These are phyloP conservation scores for Zygnema cylindricum DNA, from an alignment of 139 green algal species.

Conservation along the genomic window DNA sequence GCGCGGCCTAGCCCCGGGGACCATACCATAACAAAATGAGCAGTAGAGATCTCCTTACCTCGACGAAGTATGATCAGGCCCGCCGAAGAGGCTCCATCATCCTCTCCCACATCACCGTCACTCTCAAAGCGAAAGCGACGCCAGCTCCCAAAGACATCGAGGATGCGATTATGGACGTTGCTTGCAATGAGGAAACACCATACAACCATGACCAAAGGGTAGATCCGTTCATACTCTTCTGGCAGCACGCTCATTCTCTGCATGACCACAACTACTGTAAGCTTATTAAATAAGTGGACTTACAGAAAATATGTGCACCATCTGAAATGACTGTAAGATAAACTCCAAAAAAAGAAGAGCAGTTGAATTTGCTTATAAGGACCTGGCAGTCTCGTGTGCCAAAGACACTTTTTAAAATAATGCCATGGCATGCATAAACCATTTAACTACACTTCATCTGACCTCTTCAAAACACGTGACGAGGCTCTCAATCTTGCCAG, in stretches of 20 bases:
- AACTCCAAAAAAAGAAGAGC: too few species aligned
- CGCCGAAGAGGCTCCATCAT: background rate
- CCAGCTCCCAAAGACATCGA: conserved; percentile 39
- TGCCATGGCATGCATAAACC: too few species aligned
- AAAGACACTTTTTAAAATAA: too few species aligned
- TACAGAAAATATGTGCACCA: too few species aligned
- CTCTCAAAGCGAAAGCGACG: conserved; percentile 56
- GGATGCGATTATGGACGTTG: conserved; percentile 63
- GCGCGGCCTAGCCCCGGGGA: too few species aligned
- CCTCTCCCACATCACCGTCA: conserved; percentile 34
- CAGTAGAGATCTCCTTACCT: conserved; percentile 9
- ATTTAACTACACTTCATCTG: too few species aligned
- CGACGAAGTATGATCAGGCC: conserved; percentile 38
- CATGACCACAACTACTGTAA: too few species aligned
- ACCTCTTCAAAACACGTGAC: conserved; percentile 56
- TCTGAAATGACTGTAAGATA: too few species aligned
- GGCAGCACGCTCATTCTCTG: conserved; percentile 57
- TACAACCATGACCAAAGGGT: conserved; percentile 58
- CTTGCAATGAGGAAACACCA: conserved; percentile 35
- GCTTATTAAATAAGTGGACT: too few species aligned
- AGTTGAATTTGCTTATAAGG: too few species aligned
- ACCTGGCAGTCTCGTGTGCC: too few species aligned
- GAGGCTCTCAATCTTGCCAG: conserved; percentile 16
- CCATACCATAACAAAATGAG: background rate
- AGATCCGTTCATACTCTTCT: conserved; percentile 52